Conservation (phyloP, 345 rosid genomes). For the Tarenaya hassleriana region DNA sequence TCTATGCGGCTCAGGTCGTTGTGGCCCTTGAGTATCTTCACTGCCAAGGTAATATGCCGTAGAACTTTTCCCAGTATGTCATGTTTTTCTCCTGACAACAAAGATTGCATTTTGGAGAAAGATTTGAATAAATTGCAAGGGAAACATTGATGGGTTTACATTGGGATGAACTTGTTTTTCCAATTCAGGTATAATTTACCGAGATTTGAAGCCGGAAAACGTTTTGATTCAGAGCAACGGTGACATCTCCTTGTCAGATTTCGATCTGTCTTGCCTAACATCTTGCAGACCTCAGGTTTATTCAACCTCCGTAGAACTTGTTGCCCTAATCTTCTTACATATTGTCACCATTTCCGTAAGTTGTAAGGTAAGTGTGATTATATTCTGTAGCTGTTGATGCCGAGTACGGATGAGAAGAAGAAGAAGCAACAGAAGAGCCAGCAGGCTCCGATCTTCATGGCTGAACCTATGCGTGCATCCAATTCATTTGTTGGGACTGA, state of each 20-base stretch:
- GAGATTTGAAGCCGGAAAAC: conserved; percentile 91
- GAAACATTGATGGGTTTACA: too few species aligned
- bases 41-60: conserved; percentile 93
- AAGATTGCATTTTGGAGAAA: too few species aligned
- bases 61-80: too few species aligned
- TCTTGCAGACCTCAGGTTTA: conserved; percentile 86
- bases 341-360: background rate
- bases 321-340: background rate
- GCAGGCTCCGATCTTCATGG: conserved; percentile 73
- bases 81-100: too few species aligned
- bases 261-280: conserved; percentile 89
- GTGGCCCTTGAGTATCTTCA: conserved; percentile 95
- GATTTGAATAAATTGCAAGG: background rate
- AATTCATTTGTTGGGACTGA: conserved; percentile 97
- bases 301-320: background rate
- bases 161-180: conserved; percentile 4
- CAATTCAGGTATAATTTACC: conserved; percentile 71
- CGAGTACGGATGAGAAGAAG: conserved; percentile 50
- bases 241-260: conserved; percentile 76
- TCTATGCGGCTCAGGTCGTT: conserved; percentile 82
- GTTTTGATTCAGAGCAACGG: conserved; percentile 71
- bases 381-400: conserved; percentile 61
- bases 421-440: conserved; percentile 44
- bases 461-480: conserved; percentile 95
- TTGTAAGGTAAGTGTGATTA: background rate